phyloP scores from a whole-genome alignment of 305 asterid species.

The Fraxinus greggii region DNA sequence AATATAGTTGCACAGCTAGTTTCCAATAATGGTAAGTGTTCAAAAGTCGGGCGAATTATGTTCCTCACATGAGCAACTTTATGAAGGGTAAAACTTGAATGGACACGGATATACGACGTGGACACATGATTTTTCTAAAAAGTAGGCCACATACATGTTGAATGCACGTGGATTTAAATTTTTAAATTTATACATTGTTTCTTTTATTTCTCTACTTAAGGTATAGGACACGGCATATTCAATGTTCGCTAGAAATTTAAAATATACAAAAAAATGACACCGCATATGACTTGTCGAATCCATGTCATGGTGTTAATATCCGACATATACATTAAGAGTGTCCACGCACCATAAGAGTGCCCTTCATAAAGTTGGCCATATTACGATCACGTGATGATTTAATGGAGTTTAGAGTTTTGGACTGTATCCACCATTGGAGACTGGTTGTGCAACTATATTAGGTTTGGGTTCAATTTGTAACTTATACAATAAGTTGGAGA shows the following conservation, averaged over 20 bases:
- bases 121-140: neutral
- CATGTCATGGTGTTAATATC: neutral
- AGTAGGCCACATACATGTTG: neutral
- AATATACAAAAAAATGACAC: neutral
- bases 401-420: neutral
- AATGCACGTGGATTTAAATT: neutral
- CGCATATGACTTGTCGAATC: neutral
- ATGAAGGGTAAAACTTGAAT: neutral
- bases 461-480: neutral
- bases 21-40: neutral
- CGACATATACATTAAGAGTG: neutral
- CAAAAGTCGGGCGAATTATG: neutral
- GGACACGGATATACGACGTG: neutral
- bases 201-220: neutral
- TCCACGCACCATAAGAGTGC: neutral
- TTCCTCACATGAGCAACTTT: neutral
- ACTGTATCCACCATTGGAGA: neutral
- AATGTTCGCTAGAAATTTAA: neutral
- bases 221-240: neutral
- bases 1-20: neutral
- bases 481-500: neutral
- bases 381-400: neutral
- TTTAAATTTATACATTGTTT: neutral
- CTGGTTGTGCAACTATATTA: neutral
- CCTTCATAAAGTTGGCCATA: neutral